Evolutionary conservation across 176 grass and related monocot species (phyloP), one percentile per base, ranked within the genome.

Genomic region (Elaeis guineensis): DNA sequence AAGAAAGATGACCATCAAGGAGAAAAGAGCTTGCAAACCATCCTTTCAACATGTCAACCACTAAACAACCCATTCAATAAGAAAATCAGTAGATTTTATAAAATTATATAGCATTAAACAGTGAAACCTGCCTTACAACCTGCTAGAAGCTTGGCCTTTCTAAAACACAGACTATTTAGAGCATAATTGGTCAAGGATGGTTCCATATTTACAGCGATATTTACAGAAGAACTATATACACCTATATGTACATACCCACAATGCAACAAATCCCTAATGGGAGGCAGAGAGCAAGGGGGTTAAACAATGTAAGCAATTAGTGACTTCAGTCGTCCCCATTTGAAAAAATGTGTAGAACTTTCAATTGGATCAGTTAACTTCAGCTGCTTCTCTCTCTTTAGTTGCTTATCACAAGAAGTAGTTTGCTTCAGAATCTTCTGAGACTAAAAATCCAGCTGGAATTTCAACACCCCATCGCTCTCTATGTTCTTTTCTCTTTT

Each of bases 151-250:
- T 63, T 49, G n/a, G 61, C 19, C 61, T 23, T 44, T 19, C 6
- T 63, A 63, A 63, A 49, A 17, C 51, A 55, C 12, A 21, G 5
- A 39, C 35, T 57, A 68, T 68, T 54, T 68, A 44, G 26, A 68
- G 8, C 52, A 39, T 39, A 44, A 48, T 30, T 68, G 24, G 28
- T n/a, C 32, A 68, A 56, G 65, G 28, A 68, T 21, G 52, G 52
- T 28, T 48, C 52, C 26, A 39, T 44, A 44, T 17, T 35, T 21
- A 55, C 65, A 56, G 11, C 28, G 16, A 17, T 68, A 68, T 44
- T 23, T 57, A 57, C 65, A 68, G 0, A 17, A 20, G 35, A 44
- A 44, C 11, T 17, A 56, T n/a, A 7, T 24, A 17, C 19, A 49
- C 12, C 21, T n/a, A 8, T 64, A 50, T 23, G 62, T 48, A 64